Percentiles rank a stretch among this genome's conserved stretches.
Evolutionary conservation across 2,329 filamentous ascomycete species (phyloP).

Genomic region (Stachybotrys chartarum): DNA sequence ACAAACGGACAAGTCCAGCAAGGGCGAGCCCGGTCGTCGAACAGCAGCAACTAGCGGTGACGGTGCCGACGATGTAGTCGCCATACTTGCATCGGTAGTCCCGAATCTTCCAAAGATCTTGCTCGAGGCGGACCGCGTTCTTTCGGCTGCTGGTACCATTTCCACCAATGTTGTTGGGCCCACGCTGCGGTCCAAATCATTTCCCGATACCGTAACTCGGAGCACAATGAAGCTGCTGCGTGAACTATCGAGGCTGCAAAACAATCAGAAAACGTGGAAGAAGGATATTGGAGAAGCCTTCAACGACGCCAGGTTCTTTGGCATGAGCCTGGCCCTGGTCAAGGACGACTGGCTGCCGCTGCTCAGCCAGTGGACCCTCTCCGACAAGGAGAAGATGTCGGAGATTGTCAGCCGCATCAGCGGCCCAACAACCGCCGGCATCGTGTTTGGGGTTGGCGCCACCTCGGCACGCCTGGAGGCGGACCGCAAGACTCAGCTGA

Average conservation of each 20-base stretch:
- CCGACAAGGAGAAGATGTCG: slow-evolving; percentile 80
- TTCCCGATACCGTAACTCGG: slow-evolving; percentile 75
- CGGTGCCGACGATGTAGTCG: slow-evolving; percentile 67
- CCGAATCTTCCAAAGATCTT: slow-evolving; percentile 77
- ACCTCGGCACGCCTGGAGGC: slow-evolving; percentile 91
- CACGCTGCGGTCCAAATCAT: slow-evolving; percentile 73
- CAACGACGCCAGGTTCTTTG: slow-evolving; percentile 82
- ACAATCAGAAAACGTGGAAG: slow-evolving; percentile 83
- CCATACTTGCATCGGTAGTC: slow-evolving; percentile 71
- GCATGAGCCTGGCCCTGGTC: slow-evolving; percentile 58
- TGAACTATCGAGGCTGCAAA: slow-evolving; percentile 68
- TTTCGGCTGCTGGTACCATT: slow-evolving; percentile 70
- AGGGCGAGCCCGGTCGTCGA: slow-evolving; percentile 27
- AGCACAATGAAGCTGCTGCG: slow-evolving; percentile 67
- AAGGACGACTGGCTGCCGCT: slow-evolving; percentile 74
- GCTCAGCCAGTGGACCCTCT: slow-evolving; percentile 73
- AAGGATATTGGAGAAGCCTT: slow-evolving; percentile 90
- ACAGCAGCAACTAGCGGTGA: slow-evolving; percentile 27
- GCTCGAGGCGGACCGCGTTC: slow-evolving; percentile 76
- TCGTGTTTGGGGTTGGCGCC: slow-evolving; percentile 97
- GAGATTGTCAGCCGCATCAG: slow-evolving; percentile 75
- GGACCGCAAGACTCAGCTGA: slow-evolving; percentile 86
- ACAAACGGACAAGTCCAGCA: slow-evolving; percentile 28
- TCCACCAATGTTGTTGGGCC: slow-evolving; percentile 78
- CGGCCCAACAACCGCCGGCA: slow-evolving; percentile 84